phyloP scores from a whole-genome alignment of 2,329 filamentous ascomycete genomes.

The Apiospora sp. region DNA sequence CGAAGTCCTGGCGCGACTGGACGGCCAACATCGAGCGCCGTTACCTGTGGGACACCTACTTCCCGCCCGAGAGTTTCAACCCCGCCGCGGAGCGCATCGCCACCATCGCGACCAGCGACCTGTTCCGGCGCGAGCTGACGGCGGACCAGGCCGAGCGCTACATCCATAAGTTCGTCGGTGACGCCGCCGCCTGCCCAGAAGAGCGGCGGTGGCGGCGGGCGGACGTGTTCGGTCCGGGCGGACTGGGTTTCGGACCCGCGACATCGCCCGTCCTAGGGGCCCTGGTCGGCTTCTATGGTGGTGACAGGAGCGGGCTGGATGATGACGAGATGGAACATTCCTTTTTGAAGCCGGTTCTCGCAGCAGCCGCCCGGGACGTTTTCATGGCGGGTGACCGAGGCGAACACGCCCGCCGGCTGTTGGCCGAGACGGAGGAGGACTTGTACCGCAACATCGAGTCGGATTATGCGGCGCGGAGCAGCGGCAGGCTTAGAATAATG shows the following conservation, averaged over 20 bases:
- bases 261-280: not conserved
- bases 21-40: slow-evolving; percentile 47
- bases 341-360: not conserved
- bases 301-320: not conserved
- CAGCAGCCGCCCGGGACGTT: not conserved
- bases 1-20: slow-evolving; percentile 53
- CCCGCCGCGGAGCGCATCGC: slow-evolving; percentile 21
- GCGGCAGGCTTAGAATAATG: not conserved
- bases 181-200: slow-evolving; percentile 25
- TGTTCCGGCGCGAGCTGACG: not conserved
- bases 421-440: slow-evolving; percentile 27
- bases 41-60: slow-evolving; percentile 47
- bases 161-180: slow-evolving; percentile 3
- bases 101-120: not conserved
- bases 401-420: not conserved
- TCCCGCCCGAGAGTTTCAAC: slow-evolving; percentile 32
- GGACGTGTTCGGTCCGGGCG: not conserved
- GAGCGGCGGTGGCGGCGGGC: not conserved
- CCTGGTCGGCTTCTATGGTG: not conserved
- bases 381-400: too few relatives aligned
- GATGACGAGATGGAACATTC: too few relatives aligned
- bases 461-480: slow-evolving; percentile 26
- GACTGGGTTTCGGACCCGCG: not conserved
- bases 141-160: not conserved
- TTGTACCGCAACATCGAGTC: slow-evolving; percentile 30